A percentile compares a stretch with the other conserved stretches of the same genome.
Evolutionary conservation across 305 asterid species (phyloP).

Genomic region (Rubia tinctorum): DNA sequence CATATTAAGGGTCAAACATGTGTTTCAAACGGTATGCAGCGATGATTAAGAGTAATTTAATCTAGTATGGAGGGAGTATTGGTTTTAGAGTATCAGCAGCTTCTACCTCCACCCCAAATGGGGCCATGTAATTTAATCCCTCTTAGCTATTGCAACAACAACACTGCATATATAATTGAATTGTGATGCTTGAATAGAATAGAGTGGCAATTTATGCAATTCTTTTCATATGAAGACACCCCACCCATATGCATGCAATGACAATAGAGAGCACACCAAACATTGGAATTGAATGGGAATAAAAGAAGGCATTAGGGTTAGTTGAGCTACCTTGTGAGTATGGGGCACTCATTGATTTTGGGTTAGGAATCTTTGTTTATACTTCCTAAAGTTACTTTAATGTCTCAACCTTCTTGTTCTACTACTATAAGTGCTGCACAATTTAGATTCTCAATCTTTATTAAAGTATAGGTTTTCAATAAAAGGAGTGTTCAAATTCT

Average conservation of each 20-base stretch:
- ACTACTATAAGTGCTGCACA: background rate
- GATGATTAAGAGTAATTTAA: too few relatives aligned
- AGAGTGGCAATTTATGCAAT: background rate
- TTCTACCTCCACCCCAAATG: background rate
- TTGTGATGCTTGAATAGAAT: background rate
- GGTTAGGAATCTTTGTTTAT: background rate
- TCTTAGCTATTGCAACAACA: background rate
- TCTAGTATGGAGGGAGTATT: too few relatives aligned
- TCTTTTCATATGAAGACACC: slow-evolving; percentile 4
- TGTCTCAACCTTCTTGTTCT: background rate
- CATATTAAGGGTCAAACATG: too few relatives aligned
- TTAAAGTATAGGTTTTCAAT: too few relatives aligned
- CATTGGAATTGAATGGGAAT: background rate
- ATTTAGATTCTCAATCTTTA: background rate
- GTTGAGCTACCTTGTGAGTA: background rate
- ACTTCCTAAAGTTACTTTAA: background rate
- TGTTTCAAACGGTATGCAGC: too few relatives aligned
- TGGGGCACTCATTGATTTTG: background rate
- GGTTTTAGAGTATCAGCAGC: background rate
- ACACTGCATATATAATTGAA: background rate
- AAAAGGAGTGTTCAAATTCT: background rate
- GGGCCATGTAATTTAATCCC: background rate
- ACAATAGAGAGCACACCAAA: slow-evolving; percentile 2
- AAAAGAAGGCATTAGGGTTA: slow-evolving; percentile 6
- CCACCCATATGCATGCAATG: slow-evolving; percentile 7